Evolutionary conservation across 2,329 filamentous ascomycete genomes (phyloP).

Genomic region (Neocucurbitaria cava): DNA sequence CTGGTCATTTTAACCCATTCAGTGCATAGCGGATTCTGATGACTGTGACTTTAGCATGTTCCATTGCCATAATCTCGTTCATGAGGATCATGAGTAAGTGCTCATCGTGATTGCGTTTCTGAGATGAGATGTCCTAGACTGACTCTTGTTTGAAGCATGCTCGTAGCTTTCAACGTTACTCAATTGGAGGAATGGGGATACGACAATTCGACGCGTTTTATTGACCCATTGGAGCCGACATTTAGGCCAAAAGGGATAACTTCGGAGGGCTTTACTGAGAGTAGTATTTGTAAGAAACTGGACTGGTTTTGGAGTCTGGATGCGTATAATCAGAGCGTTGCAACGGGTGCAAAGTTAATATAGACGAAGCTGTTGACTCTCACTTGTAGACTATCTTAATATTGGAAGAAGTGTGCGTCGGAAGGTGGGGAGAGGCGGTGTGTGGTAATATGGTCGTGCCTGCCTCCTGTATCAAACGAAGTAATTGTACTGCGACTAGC

Average conservation of each 20-base stretch:
- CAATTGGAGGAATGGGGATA: constrained; percentile 45
- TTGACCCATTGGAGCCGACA: constrained; percentile 39
- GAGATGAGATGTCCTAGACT: constrained; percentile 1
- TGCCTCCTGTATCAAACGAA: neutral
- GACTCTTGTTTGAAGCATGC: constrained; percentile 42
- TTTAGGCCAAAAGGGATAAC: constrained; percentile 36
- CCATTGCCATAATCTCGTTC: constrained; percentile 55
- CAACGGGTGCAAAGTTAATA: neutral
- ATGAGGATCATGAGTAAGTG: constrained; percentile 52
- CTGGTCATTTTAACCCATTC: too few relatives aligned
- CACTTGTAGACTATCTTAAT: neutral
- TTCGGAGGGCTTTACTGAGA: constrained; percentile 30
- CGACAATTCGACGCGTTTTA: constrained; percentile 38
- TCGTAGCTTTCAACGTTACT: constrained; percentile 54
- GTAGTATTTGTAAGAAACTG: constrained; percentile 37
- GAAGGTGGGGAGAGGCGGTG: too few relatives aligned
- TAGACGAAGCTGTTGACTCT: neutral
- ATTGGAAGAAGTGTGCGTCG: neutral
- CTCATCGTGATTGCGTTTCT: neutral
- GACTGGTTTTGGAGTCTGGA: constrained; percentile 39
- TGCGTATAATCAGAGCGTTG: constrained; percentile 33
- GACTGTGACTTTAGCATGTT: too few relatives aligned
- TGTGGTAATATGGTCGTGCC: neutral
- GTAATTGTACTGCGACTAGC: neutral
- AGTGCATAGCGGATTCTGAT: too few relatives aligned